Percentiles rank a stretch among this genome's conserved stretches.
These are phyloP conservation scores for Quercus ilex DNA, from an alignment of 306 rosid genomes.

Conservation along the genomic window DNA sequence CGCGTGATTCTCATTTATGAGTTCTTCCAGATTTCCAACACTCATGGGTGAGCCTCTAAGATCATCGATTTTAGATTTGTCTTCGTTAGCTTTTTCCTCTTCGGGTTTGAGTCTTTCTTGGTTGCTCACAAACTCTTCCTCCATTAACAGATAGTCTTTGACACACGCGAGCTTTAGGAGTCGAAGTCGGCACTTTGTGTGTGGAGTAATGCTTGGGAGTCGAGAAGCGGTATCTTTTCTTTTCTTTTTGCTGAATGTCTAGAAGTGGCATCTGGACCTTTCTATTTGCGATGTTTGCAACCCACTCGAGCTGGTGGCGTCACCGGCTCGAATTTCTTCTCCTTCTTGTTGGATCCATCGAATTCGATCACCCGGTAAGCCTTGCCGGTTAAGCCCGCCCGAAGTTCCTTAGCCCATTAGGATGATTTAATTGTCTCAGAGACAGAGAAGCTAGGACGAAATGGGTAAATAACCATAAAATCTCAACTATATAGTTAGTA, in stretches of 20 bases:
- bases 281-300: constrained; percentile 84
- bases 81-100: too few species aligned
- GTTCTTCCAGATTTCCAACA: too few species aligned
- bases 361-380: constrained; percentile 72
- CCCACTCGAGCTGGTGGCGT: constrained; percentile 83
- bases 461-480: too few species aligned
- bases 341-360: constrained; percentile 78
- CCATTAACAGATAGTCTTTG: constrained; percentile 86
- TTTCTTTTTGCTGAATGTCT: too few species aligned
- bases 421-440: neutral
- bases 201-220: constrained; percentile 73
- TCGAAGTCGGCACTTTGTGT: constrained; percentile 77
- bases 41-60: too few species aligned
- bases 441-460: neutral
- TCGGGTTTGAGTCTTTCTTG: constrained; percentile 58
- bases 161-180: constrained; percentile 75
- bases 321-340: constrained; percentile 88
- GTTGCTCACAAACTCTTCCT: constrained; percentile 91
- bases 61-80: too few species aligned
- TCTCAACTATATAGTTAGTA: too few species aligned
- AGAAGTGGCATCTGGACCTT: constrained; percentile 77
- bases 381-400: constrained; percentile 76
- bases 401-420: constrained; percentile 89
- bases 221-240: constrained; percentile 21
- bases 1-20: too few species aligned